phyloP scores from a whole-genome alignment of 805 yeast genomes.

The Naumovozyma baii region DNA sequence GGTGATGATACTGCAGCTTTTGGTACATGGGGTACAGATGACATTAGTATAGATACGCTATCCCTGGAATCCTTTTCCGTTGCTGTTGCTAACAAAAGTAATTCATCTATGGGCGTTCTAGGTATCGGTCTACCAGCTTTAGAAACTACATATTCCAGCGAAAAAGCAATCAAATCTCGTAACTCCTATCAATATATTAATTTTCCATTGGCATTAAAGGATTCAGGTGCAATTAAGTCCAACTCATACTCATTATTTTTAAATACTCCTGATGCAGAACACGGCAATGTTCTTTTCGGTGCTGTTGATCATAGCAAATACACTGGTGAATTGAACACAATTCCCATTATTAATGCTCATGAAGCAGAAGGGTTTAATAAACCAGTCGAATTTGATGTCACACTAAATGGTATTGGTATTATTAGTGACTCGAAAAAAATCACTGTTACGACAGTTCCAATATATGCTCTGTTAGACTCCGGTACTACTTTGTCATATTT shows the following conservation, averaged over 20 bases:
- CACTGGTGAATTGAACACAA: slow-evolving; percentile 39
- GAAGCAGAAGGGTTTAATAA: slow-evolving; percentile 9
- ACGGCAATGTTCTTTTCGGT: slow-evolving; percentile 61
- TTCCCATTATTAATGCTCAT: slow-evolving; percentile 41
- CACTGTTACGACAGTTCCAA: slow-evolving; percentile 13
- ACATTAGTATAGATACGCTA: slow-evolving; percentile 43
- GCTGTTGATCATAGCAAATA: slow-evolving; percentile 61
- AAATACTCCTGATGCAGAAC: slow-evolving; percentile 32
- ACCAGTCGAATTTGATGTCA: slow-evolving; percentile 20
- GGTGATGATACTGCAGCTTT: slow-evolving; percentile 43
- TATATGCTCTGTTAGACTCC: slow-evolving; percentile 42
- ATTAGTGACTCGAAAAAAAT: slow-evolving; percentile 22
- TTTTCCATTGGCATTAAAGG: slow-evolving; percentile 52
- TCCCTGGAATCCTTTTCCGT: slow-evolving; percentile 46
- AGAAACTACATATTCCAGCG: slow-evolving; percentile 48
- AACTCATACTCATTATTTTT: slow-evolving; percentile 56
- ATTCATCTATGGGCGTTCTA: slow-evolving; percentile 58
- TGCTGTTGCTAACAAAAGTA: slow-evolving; percentile 63
- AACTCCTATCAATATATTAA: slow-evolving; percentile 45
- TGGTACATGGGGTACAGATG: slow-evolving; percentile 44
- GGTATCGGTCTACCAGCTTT: slow-evolving; percentile 64
- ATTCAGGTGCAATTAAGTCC: slow-evolving; percentile 46
- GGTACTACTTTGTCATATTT: slow-evolving; percentile 45
- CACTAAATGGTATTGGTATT: slow-evolving; percentile 26
- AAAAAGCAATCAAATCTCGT: slow-evolving; percentile 7